Evolutionary conservation across 495 filamentous ascomycete species (phyloP).

Genomic region (Neurospora tetraspora): DNA sequence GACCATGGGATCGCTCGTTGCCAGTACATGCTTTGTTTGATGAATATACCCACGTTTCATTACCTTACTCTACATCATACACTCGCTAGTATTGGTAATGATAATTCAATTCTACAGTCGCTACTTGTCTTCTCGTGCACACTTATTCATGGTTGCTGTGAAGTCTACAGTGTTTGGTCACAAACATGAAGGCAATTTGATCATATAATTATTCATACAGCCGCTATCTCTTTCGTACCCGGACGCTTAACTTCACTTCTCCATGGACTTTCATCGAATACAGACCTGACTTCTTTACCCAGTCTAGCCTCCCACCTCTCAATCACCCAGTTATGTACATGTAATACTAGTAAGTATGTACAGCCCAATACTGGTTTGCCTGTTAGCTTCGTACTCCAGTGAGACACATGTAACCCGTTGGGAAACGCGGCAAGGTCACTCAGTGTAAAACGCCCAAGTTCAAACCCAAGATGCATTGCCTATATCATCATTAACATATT

Average conservation of each 20-base stretch:
- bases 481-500: neutral
- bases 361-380: neutral
- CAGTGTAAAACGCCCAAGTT: neutral
- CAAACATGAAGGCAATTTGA: neutral
- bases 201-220: rapidly evolving
- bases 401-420: neutral
- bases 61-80: neutral
- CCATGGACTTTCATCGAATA: neutral
- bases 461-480: neutral
- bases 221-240: neutral
- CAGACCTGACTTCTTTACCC: too few species aligned
- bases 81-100: neutral
- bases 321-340: too few species aligned
- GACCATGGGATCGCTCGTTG: neutral
- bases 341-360: too few species aligned
- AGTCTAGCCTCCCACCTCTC: too few species aligned
- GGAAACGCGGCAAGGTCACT: neutral
- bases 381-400: neutral
- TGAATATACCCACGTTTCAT: neutral
- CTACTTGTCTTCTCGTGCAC: neutral
- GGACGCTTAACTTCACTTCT: neutral
- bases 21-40: neutral
- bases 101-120: neutral
- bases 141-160: neutral
- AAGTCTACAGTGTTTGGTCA: neutral